Conservation (phyloP, 306 rosid species). For the Quercus bicolor region DNA sequence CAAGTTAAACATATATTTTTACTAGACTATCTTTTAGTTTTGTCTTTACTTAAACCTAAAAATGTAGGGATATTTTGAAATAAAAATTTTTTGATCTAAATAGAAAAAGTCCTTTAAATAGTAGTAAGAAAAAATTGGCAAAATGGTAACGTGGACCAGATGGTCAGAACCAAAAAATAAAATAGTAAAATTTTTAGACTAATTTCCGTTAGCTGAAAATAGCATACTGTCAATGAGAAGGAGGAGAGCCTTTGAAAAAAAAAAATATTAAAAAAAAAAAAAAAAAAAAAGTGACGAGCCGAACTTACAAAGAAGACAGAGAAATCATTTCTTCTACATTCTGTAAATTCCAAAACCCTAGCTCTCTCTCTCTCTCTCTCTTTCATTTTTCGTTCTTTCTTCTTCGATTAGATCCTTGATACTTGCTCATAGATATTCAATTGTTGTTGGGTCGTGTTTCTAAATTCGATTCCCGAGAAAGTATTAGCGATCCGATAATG, state of each 20-base stretch:
- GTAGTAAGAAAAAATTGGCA: background rate
- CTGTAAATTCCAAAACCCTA: slow-evolving; percentile 44
- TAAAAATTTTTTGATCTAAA: too few relatives aligned
- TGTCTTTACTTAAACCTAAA: accelerated
- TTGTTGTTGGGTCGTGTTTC: background rate
- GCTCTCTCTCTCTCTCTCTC: background rate
- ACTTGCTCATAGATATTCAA: background rate
- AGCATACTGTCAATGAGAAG: background rate
- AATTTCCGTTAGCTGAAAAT: background rate
- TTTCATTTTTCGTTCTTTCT: background rate
- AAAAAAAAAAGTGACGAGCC: too few relatives aligned
- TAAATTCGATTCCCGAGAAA: slow-evolving; percentile 29
- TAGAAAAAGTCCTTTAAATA: accelerated
- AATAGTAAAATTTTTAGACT: background rate
- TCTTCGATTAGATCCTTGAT: slow-evolving; percentile 30
- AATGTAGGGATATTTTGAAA: accelerated
- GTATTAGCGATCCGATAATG: slow-evolving; percentile 46
- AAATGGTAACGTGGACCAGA: background rate
- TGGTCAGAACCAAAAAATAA: background rate
- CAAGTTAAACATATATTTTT: too few relatives aligned
- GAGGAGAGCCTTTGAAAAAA: background rate
- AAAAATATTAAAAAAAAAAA: background rate
- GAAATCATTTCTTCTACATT: background rate
- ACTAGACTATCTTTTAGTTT: accelerated
- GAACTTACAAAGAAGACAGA: background rate